These are phyloP conservation scores for Hypsizygus ulmarius DNA, from an alignment of 1,284 basidiomycete species.

Conservation along the genomic window DNA sequence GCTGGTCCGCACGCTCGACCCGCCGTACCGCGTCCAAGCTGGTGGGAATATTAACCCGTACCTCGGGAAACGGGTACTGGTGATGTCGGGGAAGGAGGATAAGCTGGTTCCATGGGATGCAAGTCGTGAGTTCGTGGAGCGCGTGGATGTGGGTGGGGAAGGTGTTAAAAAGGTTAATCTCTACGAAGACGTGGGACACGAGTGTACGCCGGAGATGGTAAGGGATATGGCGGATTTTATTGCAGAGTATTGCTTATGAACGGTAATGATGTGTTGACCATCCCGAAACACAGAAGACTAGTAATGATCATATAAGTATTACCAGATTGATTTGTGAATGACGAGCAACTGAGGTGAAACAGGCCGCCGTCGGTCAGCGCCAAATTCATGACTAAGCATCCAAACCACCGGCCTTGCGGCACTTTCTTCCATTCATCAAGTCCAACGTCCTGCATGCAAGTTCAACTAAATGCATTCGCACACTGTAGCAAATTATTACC, in stretches of 20 bases:
- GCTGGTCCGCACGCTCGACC: conserved; percentile 46
- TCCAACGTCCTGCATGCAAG: too few relatives aligned
- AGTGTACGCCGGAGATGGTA: conserved; percentile 51
- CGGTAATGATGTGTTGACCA: not conserved
- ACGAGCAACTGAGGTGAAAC: too few relatives aligned
- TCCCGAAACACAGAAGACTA: too few relatives aligned
- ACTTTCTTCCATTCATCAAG: too few relatives aligned
- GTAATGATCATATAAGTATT: too few relatives aligned
- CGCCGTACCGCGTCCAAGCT: conserved; percentile 36
- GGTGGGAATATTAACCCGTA: conserved; percentile 51
- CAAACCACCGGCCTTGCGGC: too few relatives aligned
- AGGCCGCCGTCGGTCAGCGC: too few relatives aligned
- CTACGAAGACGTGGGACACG: conserved; percentile 50
- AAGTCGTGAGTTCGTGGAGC: conserved; percentile 52
- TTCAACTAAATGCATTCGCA: too few relatives aligned
- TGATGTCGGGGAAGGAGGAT: conserved; percentile 63
- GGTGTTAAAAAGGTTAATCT: conserved; percentile 50
- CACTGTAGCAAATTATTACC: too few relatives aligned
- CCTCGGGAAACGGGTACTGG: conserved; percentile 64
- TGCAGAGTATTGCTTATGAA: conserved; percentile 21
- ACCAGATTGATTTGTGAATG: too few relatives aligned
- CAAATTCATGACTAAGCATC: too few relatives aligned
- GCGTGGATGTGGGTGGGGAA: conserved; percentile 46
- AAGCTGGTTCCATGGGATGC: conserved; percentile 59
- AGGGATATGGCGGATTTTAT: conserved; percentile 47